Conservation (phyloP, 805 yeast species). For the Starmerella potacharoeniae region DNA sequence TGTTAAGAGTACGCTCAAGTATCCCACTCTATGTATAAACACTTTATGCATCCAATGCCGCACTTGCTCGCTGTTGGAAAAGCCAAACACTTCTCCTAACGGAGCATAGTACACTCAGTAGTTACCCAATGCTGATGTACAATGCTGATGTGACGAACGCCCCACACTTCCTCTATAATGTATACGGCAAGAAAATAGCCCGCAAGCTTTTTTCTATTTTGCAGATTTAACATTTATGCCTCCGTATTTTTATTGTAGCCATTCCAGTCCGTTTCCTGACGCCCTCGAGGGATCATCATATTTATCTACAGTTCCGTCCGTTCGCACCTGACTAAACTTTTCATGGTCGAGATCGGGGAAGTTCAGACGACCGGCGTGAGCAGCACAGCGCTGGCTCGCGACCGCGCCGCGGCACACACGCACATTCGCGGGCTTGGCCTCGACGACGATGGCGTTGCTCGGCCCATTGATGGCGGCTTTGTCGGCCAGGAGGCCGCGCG, state of each 20-base stretch:
- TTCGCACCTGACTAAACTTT: conserved; percentile 3
- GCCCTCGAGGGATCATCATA: neutral
- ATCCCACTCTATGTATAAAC: no score
- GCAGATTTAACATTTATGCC: neutral
- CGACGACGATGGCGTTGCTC: conserved; percentile 80
- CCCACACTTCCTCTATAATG: no score
- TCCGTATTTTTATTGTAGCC: neutral
- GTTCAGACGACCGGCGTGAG: conserved; percentile 40
- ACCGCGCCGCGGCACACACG: conserved; percentile 89
- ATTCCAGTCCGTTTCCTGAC: no score
- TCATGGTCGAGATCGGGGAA: conserved; percentile 69
- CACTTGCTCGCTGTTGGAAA: no score
- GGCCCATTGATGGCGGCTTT: conserved; percentile 76
- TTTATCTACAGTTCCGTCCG: neutral
- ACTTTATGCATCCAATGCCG: no score
- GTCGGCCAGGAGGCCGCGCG: conserved; percentile 63
- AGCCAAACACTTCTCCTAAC: no score
- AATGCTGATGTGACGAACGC: no score
- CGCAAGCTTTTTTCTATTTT: neutral
- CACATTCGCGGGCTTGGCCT: conserved; percentile 92
- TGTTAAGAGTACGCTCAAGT: no score
- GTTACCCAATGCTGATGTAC: no score
- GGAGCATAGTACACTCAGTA: no score
- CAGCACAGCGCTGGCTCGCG: conserved; percentile 35
- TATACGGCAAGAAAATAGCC: no score